Evolutionary conservation across 306 rosid genomes (phyloP).

Genomic region (Malus sieversii): DNA sequence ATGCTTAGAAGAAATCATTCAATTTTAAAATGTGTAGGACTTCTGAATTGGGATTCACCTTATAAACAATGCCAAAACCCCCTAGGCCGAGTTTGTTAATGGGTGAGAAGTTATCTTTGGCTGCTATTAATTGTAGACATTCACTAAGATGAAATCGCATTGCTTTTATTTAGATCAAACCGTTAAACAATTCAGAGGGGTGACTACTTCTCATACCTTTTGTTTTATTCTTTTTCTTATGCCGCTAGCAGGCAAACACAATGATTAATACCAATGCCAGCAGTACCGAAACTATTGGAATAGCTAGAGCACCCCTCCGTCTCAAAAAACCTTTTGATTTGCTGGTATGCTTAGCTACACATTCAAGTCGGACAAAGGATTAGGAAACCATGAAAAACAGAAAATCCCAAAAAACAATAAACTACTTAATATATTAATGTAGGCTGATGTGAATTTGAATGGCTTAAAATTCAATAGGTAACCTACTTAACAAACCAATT

Average conservation of each 20-base stretch:
- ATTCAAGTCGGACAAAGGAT: background rate
- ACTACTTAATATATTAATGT: too few species aligned
- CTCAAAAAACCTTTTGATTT: background rate
- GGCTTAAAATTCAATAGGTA: too few species aligned
- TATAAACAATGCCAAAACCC: conserved; percentile 17
- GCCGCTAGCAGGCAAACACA: background rate
- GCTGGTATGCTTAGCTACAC: background rate
- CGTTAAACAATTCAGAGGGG: background rate
- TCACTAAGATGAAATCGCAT: background rate
- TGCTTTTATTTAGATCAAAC: background rate
- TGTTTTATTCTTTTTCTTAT: background rate
- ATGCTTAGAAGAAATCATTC: too few species aligned
- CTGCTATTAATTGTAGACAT: background rate
- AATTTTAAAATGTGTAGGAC: background rate
- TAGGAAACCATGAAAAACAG: background rate
- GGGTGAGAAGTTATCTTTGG: conserved; percentile 1
- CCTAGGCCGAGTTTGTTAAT: conserved; percentile 15
- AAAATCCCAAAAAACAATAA: too few species aligned
- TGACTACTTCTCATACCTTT: conserved; percentile 7
- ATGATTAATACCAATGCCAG: background rate
- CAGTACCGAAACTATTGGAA: background rate
- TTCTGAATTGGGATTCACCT: background rate
- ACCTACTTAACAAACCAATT: too few species aligned
- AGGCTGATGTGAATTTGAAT: too few species aligned
- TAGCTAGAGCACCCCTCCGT: background rate